Evolutionary conservation across 2,329 filamentous ascomycete species (phyloP).

Genomic region (Aphanoascus verrucosus): DNA sequence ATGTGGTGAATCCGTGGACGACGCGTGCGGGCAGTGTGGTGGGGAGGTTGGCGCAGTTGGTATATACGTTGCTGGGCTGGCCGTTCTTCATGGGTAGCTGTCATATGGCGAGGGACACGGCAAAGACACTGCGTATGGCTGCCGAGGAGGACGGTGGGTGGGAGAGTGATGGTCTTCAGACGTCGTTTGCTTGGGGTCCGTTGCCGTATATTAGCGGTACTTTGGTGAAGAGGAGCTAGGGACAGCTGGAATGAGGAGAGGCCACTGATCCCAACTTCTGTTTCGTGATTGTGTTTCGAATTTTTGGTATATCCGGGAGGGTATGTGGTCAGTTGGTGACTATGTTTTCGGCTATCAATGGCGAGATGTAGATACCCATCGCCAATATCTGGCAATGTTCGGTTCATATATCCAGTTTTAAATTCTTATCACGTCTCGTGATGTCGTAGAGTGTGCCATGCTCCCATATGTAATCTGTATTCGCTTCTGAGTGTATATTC

Average conservation of each 20-base stretch:
- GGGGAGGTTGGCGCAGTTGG: conserved; percentile 37
- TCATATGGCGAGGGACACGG: conserved; percentile 41
- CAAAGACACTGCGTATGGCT: conserved; percentile 32
- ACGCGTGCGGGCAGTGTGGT: conserved; percentile 37
- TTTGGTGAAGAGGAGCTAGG: conserved; percentile 29
- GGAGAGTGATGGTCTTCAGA: conserved; percentile 40
- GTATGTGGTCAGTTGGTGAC: too few relatives aligned
- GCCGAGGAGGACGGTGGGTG: conserved; percentile 38
- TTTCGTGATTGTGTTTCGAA: too few relatives aligned
- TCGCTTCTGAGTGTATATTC: too few relatives aligned
- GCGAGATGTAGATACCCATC: too few relatives aligned
- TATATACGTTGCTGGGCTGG: conserved; percentile 41
- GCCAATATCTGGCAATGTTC: too few relatives aligned
- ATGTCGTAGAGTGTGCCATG: too few relatives aligned
- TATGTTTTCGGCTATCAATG: too few relatives aligned
- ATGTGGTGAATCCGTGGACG: conserved; percentile 44
- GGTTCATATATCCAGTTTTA: too few relatives aligned
- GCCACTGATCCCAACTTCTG: neutral
- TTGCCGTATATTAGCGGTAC: conserved; percentile 35
- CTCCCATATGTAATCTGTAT: too few relatives aligned
- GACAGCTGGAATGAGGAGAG: neutral
- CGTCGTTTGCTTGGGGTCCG: conserved; percentile 28
- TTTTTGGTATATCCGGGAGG: too few relatives aligned
- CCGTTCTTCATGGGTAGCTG: conserved; percentile 44
- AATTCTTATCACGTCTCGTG: too few relatives aligned